phyloP scores from a whole-genome alignment of 2,329 filamentous ascomycete genomes.

The Stagonosporopsis vannaccii region DNA sequence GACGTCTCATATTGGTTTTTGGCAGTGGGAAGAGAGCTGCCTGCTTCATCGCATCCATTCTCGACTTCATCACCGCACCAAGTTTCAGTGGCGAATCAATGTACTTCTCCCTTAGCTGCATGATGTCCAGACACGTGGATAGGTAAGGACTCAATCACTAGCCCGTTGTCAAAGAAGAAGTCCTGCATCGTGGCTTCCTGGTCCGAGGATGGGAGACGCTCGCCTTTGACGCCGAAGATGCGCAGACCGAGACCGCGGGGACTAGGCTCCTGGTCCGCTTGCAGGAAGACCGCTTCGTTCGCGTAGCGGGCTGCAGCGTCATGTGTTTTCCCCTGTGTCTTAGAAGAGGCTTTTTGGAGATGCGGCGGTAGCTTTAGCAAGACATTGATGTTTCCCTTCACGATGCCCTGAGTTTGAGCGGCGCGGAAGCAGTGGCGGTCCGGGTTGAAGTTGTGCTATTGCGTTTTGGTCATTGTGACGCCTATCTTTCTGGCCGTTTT shows the following conservation, averaged over 20 bases:
- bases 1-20: slow-evolving; percentile 50
- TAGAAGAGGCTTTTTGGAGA: slow-evolving; percentile 49
- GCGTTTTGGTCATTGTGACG: slow-evolving; percentile 48
- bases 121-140: slow-evolving; percentile 43
- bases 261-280: slow-evolving; percentile 45
- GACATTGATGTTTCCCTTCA: slow-evolving; percentile 26
- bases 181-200: slow-evolving; percentile 31
- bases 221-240: slow-evolving; percentile 46
- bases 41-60: slow-evolving; percentile 41
- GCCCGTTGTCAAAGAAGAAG: slow-evolving; percentile 45
- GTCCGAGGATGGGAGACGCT: slow-evolving; percentile 26
- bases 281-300: slow-evolving; percentile 47
- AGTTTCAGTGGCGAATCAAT: slow-evolving; percentile 34
- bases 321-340: slow-evolving; percentile 39
- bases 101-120: slow-evolving; percentile 38
- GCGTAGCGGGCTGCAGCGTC: slow-evolving; percentile 50
- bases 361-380: slow-evolving; percentile 35
- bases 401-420: slow-evolving; percentile 42
- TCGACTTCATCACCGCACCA: slow-evolving; percentile 29
- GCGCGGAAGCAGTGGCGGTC: slow-evolving; percentile 49
- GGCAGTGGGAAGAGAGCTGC: slow-evolving; percentile 31
- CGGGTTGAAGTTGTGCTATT: slow-evolving; percentile 52
- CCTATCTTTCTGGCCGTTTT: slow-evolving; percentile 46
- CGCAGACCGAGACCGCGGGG: slow-evolving; percentile 49
- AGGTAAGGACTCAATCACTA: slow-evolving; percentile 43